phyloP scores from a whole-genome alignment of 331 rosid genomes.

The Prunus yedoensis region DNA sequence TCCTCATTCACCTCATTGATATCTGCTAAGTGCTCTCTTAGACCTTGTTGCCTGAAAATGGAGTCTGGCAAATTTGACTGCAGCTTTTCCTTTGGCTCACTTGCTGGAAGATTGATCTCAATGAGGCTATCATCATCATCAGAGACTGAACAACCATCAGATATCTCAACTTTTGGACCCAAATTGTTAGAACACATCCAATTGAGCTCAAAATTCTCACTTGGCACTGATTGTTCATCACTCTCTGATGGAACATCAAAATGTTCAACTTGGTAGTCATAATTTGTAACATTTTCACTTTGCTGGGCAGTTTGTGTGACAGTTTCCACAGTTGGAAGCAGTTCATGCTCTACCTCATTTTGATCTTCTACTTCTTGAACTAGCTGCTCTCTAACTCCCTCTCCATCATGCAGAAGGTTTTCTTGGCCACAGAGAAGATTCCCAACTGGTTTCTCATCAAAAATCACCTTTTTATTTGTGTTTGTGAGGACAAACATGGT shows the following conservation, averaged over 20 bases:
- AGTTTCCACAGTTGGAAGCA: constrained; percentile 17
- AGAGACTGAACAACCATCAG: constrained; percentile 31
- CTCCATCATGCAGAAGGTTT: background rate
- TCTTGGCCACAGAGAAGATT: constrained; percentile 5
- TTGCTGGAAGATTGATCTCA: constrained; percentile 54
- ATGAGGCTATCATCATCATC: constrained; percentile 57
- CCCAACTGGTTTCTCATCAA: constrained; percentile 25
- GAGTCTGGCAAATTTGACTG: constrained; percentile 39
- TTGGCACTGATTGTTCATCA: constrained; percentile 27
- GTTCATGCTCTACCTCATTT: constrained; percentile 8
- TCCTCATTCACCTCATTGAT: constrained; percentile 64
- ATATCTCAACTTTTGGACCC: constrained; percentile 20
- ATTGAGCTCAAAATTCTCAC: constrained; percentile 38
- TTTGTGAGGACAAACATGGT: constrained; percentile 36
- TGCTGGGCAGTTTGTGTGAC: constrained; percentile 20
- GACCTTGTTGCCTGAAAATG: constrained; percentile 33
- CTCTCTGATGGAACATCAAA: constrained; percentile 37
- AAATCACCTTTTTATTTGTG: constrained; percentile 34
- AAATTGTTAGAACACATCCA: constrained; percentile 5
- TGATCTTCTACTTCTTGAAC: background rate
- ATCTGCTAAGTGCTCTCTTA: constrained; percentile 52
- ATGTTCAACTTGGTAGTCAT: constrained; percentile 29
- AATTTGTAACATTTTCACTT: constrained; percentile 28
- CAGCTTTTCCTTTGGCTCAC: constrained; percentile 28
- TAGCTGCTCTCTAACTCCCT: constrained; percentile 3